Evolutionary conservation across 768 basidiomycete species (phyloP).

Genomic region (Suillus plorans): DNA sequence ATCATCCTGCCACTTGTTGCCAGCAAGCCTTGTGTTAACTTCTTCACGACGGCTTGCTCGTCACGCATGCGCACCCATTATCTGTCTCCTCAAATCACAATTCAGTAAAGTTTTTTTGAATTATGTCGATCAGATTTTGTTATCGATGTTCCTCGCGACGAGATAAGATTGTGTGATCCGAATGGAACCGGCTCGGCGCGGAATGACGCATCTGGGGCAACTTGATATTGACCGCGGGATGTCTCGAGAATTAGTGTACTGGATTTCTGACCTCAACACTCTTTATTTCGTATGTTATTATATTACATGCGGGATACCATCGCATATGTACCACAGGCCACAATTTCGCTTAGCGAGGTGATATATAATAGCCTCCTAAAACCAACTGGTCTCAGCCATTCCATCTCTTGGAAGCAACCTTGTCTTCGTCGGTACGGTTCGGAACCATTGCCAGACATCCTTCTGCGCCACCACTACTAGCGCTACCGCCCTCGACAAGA

Average conservation of each 20-base stretch:
- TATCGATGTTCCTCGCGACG: conserved; percentile 11
- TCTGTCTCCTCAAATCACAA: neutral
- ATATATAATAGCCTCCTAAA: conserved; percentile 6
- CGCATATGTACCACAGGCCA: conserved; percentile 9
- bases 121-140: neutral
- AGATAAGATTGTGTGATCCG: conserved; percentile 34
- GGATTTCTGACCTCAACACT: conserved; percentile 2
- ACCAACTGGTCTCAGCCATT: neutral
- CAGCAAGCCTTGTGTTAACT: neutral
- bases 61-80: neutral
- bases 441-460: neutral
- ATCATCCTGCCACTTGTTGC: neutral
- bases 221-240: conserved; percentile 5
- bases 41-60: neutral
- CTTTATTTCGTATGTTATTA: neutral
- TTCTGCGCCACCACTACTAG: neutral
- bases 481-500: neutral
- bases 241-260: neutral
- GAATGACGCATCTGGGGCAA: conserved; percentile 33
- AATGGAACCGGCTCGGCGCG: conserved; percentile 11
- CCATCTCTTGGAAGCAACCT: neutral
- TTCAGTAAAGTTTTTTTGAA: neutral
- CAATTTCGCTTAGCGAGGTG: conserved; percentile 14
- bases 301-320: neutral
- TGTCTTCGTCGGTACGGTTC: neutral